phyloP scores from a whole-genome alignment of 768 basidiomycete species.

The Mycena rebaudengoi region DNA sequence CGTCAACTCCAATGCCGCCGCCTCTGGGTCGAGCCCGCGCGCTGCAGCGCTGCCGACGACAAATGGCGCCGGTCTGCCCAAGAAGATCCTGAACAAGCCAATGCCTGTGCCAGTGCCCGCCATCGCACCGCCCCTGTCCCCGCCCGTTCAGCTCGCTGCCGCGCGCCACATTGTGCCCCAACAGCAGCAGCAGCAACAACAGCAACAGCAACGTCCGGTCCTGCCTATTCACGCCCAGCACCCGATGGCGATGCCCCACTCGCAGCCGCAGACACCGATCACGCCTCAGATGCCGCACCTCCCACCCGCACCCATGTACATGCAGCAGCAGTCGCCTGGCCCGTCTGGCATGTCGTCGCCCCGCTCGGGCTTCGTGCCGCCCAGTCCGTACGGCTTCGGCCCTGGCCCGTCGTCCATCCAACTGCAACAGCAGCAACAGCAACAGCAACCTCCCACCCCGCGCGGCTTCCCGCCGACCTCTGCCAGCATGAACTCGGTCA shows the following conservation, averaged over 20 bases:
- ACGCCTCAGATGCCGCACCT: constrained; percentile 57
- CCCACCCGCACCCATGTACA: constrained; percentile 59
- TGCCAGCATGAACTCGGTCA: constrained; percentile 56
- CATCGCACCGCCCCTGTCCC: constrained; percentile 33
- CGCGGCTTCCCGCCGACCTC: constrained; percentile 65
- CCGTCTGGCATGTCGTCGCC: constrained; percentile 71
- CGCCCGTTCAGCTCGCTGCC: constrained; percentile 33
- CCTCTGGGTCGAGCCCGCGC: constrained; percentile 57
- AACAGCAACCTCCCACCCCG: constrained; percentile 49
- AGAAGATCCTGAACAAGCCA: constrained; percentile 70
- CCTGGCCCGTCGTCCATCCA: constrained; percentile 53
- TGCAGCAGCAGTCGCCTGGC: constrained; percentile 50
- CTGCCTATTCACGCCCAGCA: constrained; percentile 33
- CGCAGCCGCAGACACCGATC: constrained; percentile 60
- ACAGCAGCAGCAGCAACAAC: constrained; percentile 44
- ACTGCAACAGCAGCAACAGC: constrained; percentile 33
- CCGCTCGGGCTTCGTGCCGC: constrained; percentile 56
- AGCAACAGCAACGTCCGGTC: constrained; percentile 43
- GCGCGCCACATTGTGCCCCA: constrained; percentile 40
- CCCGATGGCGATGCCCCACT: constrained; percentile 39
- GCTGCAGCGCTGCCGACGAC: constrained; percentile 42
- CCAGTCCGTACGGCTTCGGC: constrained; percentile 60
- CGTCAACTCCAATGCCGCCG: constrained; percentile 40
- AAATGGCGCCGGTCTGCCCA: constrained; percentile 55
- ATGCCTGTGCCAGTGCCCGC: constrained; percentile 36